Evolutionary conservation across 2,329 filamentous ascomycete species (phyloP), one percentile per base, ranked within the genome.

Genomic region (Claviceps paspali): DNA sequence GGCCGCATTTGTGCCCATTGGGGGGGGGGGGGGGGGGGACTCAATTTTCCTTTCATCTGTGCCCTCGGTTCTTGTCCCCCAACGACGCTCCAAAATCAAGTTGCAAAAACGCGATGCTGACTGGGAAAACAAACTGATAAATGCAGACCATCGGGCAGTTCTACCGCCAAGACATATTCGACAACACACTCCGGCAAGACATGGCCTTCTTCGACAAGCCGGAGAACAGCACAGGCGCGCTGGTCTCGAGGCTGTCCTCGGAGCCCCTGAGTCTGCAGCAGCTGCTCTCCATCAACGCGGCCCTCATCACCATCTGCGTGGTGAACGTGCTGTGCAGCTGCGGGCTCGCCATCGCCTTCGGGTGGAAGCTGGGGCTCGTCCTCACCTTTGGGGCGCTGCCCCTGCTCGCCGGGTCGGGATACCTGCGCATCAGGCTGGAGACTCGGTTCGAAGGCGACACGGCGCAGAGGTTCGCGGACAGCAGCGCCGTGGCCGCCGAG

Each of bases 121-220:
- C n/a, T n/a, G n/a, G n/a, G n/a, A n/a, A n/a, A n/a, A n/a, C n/a
- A n/a, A n/a, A n/a, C n/a, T n/a, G n/a, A n/a, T n/a, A 22, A 22
- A 22, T 5, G 8, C 5, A 22, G 42, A 40, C 41, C 18, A 41
- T 59, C 19, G 55, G 58, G 46, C 51, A 46, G 10, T 44, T 46
- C 6, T 62, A 61, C 27, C 57, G 61, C 2, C 41, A 46, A 7
- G 57, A 63, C 33, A 47, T 62, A n/a, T 63, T 77, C 38, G 56
- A 62, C 33, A 68, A 65, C 34, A 65, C 70, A 1, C 56, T 76
- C 5, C 59, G 63, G 15, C 70, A 76, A 46, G 67, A 73, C 41
- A 68, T 76, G 50, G 43, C 56, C 9, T 65, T 64, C 46, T 64
- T 64, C 41, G 61, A 65, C 43, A 41, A 52, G 7, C 49, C 54